A percentile compares a stretch with the other conserved stretches of the same genome.
Evolutionary conservation across 257 asterid species (phyloP).

Genomic region (Salvia rosmarinus): DNA sequence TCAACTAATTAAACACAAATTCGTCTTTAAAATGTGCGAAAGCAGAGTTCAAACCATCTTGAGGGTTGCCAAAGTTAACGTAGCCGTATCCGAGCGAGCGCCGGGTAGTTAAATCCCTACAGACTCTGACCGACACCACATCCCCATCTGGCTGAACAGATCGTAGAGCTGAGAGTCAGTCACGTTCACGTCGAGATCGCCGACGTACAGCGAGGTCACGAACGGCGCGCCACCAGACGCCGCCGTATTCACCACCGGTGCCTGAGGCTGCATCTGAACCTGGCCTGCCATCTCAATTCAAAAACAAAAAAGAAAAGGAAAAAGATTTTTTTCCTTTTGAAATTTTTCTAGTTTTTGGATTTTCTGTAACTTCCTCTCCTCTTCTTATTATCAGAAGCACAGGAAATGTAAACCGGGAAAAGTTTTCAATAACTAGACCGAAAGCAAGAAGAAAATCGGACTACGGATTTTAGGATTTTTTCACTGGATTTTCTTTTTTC

Average conservation of each 20-base stretch:
- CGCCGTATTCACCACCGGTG: slow-evolving; percentile 50
- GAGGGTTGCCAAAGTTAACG: slow-evolving; percentile 76
- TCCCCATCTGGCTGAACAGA: slow-evolving; percentile 80
- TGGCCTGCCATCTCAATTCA: slow-evolving; percentile 74
- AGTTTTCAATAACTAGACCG: slow-evolving; percentile 25
- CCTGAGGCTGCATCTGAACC: slow-evolving; percentile 76
- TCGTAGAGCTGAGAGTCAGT: slow-evolving; percentile 87
- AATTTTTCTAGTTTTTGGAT: slow-evolving; percentile 44
- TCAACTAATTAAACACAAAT: not conserved
- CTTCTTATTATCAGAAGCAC: slow-evolving; percentile 58
- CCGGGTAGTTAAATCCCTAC: slow-evolving; percentile 75
- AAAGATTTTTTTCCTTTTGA: slow-evolving; percentile 29
- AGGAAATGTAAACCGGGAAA: slow-evolving; percentile 22
- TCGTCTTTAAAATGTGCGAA: not conserved
- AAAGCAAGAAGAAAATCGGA: slow-evolving; percentile 39
- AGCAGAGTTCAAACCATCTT: slow-evolving; percentile 60
- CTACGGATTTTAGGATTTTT: slow-evolving; percentile 37
- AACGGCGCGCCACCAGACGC: slow-evolving; percentile 53
- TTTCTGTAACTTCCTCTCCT: slow-evolving; percentile 79
- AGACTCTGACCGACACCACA: slow-evolving; percentile 93
- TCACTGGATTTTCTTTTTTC: slow-evolving; percentile 37
- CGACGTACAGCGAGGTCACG: slow-evolving; percentile 86
- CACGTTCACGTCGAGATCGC: slow-evolving; percentile 80
- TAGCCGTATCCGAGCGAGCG: slow-evolving; percentile 91
- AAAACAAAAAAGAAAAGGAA: not conserved